Conservation (phyloP, 2,329 filamentous ascomycete genomes). For the Drechslera avenae region DNA sequence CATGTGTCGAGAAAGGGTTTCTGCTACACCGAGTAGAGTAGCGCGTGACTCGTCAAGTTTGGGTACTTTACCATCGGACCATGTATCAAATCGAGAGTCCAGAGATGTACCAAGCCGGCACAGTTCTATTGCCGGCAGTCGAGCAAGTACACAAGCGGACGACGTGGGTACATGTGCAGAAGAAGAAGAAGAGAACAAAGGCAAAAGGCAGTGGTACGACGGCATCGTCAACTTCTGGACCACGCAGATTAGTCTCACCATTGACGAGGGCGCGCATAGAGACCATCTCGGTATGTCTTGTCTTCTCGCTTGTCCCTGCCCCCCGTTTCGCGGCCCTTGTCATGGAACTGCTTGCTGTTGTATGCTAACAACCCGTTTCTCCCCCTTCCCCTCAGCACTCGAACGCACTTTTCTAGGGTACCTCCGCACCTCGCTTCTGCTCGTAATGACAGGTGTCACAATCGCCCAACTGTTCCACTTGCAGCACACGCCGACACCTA, state of each 20-base stretch:
- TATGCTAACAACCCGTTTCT: slow-evolving; percentile 6
- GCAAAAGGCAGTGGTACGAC: too few species aligned
- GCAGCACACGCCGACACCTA: slow-evolving; percentile 54
- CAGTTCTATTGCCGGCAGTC: neutral
- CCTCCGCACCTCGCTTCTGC: slow-evolving; percentile 70
- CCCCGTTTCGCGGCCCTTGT: neutral
- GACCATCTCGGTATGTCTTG: slow-evolving; percentile 61
- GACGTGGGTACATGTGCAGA: too few species aligned
- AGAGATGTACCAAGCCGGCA: neutral
- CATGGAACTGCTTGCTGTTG: too few species aligned
- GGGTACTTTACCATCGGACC: slow-evolving; percentile 10
- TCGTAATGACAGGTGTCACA: slow-evolving; percentile 69
- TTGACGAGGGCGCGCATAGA: slow-evolving; percentile 57
- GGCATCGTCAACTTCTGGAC: slow-evolving; percentile 51
- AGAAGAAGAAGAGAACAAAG: too few species aligned
- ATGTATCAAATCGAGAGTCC: slow-evolving; percentile 2
- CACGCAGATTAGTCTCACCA: slow-evolving; percentile 56
- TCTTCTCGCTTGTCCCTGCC: neutral
- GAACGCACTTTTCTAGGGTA: slow-evolving; percentile 78
- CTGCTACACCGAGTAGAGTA: neutral
- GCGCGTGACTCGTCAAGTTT: slow-evolving; percentile 1
- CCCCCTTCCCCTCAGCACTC: slow-evolving; percentile 63
- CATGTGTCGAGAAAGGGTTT: neutral
- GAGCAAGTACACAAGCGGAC: neutral
- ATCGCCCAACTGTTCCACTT: slow-evolving; percentile 71